Percentiles rank a stretch among this genome's conserved stretches.
Evolutionary conservation across 345 rosid species (phyloP).

Genomic region (Geranium brycei): DNA sequence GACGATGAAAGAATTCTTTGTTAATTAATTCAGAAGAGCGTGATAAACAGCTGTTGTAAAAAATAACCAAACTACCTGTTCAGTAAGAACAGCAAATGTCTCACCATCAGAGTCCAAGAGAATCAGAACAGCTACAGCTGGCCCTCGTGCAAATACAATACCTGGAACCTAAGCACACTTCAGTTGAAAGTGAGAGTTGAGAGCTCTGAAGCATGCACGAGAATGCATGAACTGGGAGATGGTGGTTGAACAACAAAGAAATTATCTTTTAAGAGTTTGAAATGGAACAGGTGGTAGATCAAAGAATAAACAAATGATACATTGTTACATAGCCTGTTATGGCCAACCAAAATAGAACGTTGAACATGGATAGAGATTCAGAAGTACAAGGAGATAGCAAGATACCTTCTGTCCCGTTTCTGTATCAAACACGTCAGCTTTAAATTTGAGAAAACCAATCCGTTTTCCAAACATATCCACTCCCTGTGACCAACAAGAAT

Average conservation of each 20-base stretch:
- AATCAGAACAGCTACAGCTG: slow-evolving; percentile 75
- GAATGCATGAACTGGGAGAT: no score
- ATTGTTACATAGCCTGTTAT: no score
- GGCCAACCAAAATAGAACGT: no score
- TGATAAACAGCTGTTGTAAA: no score
- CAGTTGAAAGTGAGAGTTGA: slow-evolving; percentile 6
- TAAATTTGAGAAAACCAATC: slow-evolving; percentile 78
- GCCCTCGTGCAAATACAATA: slow-evolving; percentile 91
- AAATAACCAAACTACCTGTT: slow-evolving; percentile 41
- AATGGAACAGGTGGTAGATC: no score
- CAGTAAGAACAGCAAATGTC: slow-evolving; percentile 76
- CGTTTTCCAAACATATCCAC: slow-evolving; percentile 82
- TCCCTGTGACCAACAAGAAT: slow-evolving; percentile 31
- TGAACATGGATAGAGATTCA: background rate
- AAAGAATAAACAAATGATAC: no score
- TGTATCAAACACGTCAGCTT: slow-evolving; percentile 55
- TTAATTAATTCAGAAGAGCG: no score
- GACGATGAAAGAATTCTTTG: no score
- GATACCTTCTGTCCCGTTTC: slow-evolving; percentile 62
- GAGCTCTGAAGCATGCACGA: background rate
- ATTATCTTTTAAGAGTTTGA: no score
- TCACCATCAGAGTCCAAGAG: slow-evolving; percentile 58
- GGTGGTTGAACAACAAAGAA: no score
- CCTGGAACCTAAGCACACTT: slow-evolving; percentile 70
- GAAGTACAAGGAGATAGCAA: slow-evolving; percentile 9